A percentile compares a stretch with the other conserved stretches of the same genome.
phyloP scores from a whole-genome alignment of 805 yeast genomes.

The Nakazawaea ambrosiae region DNA sequence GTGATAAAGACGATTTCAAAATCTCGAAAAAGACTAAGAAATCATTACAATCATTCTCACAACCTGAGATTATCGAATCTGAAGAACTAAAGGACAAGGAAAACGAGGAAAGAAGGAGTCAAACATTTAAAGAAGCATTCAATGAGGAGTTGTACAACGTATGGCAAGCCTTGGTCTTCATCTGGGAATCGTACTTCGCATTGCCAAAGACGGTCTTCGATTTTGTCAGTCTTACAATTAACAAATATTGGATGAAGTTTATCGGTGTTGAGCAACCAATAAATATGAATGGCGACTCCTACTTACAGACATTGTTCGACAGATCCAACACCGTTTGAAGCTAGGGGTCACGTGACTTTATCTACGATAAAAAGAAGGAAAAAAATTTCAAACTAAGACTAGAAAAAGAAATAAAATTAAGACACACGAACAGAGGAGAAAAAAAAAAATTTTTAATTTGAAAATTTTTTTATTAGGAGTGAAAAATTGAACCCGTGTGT shows the following conservation, averaged over 20 bases:
- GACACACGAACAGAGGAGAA: slow-evolving; percentile 3
- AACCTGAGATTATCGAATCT: too few species aligned
- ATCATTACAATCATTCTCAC: slow-evolving; percentile 1
- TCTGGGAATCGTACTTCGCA: slow-evolving; percentile 56
- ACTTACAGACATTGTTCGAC: slow-evolving; percentile 8
- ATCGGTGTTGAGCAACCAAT: slow-evolving; percentile 44
- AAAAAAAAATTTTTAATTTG: background rate
- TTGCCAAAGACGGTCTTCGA: slow-evolving; percentile 62
- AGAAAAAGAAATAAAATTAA: too few species aligned
- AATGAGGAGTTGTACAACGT: slow-evolving; percentile 45
- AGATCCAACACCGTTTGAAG: background rate
- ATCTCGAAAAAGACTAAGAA: background rate
- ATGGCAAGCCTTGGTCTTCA: slow-evolving; percentile 54
- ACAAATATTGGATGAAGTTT: slow-evolving; percentile 65
- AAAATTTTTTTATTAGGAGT: slow-evolving; percentile 5
- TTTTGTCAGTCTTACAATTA: slow-evolving; percentile 38
- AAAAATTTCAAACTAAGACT: too few species aligned
- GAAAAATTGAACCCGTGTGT: background rate
- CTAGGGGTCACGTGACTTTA: slow-evolving; percentile 2
- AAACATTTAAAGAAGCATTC: slow-evolving; percentile 33
- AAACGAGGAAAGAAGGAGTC: background rate
- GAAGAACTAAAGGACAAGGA: too few species aligned
- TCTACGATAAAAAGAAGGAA: too few species aligned
- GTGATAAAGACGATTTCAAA: slow-evolving; percentile 4
- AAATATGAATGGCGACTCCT: slow-evolving; percentile 1